Percentiles rank a stretch among this genome's conserved stretches.
Evolutionary conservation across 164 flowering plant genomes (phyloP).

Genomic region (Annona cherimola): DNA sequence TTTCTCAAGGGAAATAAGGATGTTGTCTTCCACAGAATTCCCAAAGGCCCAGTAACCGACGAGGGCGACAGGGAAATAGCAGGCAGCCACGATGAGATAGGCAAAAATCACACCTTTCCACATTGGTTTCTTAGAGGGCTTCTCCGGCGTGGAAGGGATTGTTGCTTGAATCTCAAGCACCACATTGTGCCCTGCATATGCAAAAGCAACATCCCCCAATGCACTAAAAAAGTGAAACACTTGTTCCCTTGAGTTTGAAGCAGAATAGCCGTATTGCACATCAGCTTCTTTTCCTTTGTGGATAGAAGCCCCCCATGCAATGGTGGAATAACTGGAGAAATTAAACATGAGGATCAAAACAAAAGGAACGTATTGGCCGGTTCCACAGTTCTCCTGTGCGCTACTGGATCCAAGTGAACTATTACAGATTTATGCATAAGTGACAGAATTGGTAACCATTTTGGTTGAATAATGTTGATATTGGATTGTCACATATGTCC

Average conservation of each 20-base stretch:
- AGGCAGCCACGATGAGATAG: conserved; percentile 36
- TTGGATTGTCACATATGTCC: neutral
- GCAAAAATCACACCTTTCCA: conserved; percentile 56
- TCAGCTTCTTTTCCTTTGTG: conserved; percentile 38
- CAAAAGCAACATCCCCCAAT: conserved; percentile 56
- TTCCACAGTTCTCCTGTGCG: neutral
- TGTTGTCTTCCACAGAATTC: conserved; percentile 45
- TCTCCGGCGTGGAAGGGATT: conserved; percentile 59
- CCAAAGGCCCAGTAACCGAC: conserved; percentile 51
- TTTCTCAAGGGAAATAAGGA: conserved; percentile 40
- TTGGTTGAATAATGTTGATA: too few relatives aligned
- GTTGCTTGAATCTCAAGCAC: conserved; percentile 71
- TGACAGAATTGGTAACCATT: neutral
- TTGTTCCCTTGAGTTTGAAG: conserved; percentile 21
- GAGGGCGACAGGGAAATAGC: conserved; percentile 52
- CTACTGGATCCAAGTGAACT: neutral
- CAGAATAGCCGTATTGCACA: conserved; percentile 30
- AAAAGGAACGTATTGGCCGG: neutral
- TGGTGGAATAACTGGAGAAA: conserved; percentile 41
- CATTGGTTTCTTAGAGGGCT: conserved; percentile 61
- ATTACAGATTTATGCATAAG: too few relatives aligned
- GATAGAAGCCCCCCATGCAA: conserved; percentile 46
- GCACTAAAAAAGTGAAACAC: conserved; percentile 45
- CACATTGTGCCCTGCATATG: conserved; percentile 73
- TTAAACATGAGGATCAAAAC: neutral